Evolutionary conservation across 805 yeast species (phyloP).

Genomic region (Metschnikowia colocasiae): DNA sequence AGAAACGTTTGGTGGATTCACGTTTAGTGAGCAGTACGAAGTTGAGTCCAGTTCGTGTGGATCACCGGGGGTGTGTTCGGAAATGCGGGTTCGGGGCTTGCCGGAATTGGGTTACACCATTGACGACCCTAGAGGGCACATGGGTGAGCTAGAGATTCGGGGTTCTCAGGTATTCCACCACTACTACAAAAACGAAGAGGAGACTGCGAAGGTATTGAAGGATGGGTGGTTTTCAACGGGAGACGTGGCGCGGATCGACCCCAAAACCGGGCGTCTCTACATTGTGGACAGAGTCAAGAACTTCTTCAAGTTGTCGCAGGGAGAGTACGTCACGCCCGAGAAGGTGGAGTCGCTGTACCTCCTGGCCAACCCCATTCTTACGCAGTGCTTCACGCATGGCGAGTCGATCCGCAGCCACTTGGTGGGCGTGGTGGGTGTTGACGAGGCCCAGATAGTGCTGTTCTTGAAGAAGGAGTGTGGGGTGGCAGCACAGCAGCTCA

Average conservation of each 20-base stretch:
- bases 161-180: slow-evolving; percentile 60
- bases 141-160: slow-evolving; percentile 61
- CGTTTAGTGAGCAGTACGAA: slow-evolving; percentile 41
- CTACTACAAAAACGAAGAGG: slow-evolving; percentile 55
- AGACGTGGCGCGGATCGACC: slow-evolving; percentile 34
- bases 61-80: slow-evolving; percentile 50
- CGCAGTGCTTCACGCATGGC: slow-evolving; percentile 19
- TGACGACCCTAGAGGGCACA: slow-evolving; percentile 24
- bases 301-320: slow-evolving; percentile 59
- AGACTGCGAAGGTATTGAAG: slow-evolving; percentile 50
- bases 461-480: slow-evolving; percentile 18
- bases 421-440: slow-evolving; percentile 23
- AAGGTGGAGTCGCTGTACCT: slow-evolving; percentile 64
- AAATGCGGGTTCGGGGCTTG: slow-evolving; percentile 54
- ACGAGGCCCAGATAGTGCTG: slow-evolving; percentile 14
- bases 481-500: slow-evolving; percentile 6
- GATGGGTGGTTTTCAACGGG: slow-evolving; percentile 55
- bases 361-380: slow-evolving; percentile 14
- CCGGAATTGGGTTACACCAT: slow-evolving; percentile 54
- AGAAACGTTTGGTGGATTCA: slow-evolving; percentile 58
- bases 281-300: slow-evolving; percentile 71
- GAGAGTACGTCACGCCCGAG: slow-evolving; percentile 69
- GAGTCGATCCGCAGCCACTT: slow-evolving; percentile 15
- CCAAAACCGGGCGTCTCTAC: slow-evolving; percentile 46
- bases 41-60: slow-evolving; percentile 57